Base-by-base conservation (phyloP, 2,329 filamentous ascomycete species). In the Monosporascus sp. region DNA sequence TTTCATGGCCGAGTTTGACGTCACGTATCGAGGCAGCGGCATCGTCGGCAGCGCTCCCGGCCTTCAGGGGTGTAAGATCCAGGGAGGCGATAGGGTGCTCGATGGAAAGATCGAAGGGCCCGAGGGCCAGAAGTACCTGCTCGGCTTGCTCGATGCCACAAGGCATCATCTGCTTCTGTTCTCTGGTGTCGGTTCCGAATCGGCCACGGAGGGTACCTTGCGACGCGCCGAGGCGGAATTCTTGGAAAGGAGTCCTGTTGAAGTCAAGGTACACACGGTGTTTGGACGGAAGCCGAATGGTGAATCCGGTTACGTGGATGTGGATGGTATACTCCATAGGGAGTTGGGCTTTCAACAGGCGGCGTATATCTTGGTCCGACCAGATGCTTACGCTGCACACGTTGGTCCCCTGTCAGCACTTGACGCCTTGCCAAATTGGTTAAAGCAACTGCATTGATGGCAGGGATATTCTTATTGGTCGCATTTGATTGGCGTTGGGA, bases 31-130 rank as follows among this genome's bases (percentile, higher is more conserved):
- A 1, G 53, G 64, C 3, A 74, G 71, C 48, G 51, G 58, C 2
- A 52, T 73, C 36, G 66, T 70, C 4, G 62, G 61, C 14, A 68
- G 63, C 2, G 64, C 62, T 2, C 17, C 50, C 2, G 62, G 64
- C 2, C 67, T 63, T 47, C 41, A 54, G 8, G 73, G 74, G 0
- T 61, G 59, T 11, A 43, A 20, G 0, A 58, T 81, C 2, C 67
- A 69, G 44, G 76, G 76, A 34, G 79, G 79, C 2, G 74, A 79
- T 59, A 72, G 79, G 16, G 66, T 76, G 4, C 72, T 72, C 0
- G 73, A 78, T 26, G 59, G 55, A 2, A 61, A 60, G 34, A 58
- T 66, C 20, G 54, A 49, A 22, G 51, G 34, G 19, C 7, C 40
- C 8, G 56, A 56, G 3, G 54, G 55, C 19, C 58, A 64, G 37